A percentile compares a stretch with the other conserved stretches of the same genome.
Evolutionary conservation across 257 asterid genomes (phyloP).

Genomic region (Henckelia pumila): DNA sequence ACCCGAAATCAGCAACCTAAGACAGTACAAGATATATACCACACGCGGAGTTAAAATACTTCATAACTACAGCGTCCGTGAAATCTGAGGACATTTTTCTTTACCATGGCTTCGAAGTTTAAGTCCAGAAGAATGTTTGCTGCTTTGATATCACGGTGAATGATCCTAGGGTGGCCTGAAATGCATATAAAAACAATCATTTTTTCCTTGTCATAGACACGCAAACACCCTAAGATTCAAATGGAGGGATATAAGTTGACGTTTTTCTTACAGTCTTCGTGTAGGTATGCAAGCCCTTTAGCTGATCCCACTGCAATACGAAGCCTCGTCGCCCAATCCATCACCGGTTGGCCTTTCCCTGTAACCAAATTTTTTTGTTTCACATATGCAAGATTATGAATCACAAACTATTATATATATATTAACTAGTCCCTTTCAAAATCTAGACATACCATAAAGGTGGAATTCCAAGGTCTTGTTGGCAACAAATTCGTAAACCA

Average conservation of each 20-base stretch:
- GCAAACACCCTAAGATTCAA: not conserved
- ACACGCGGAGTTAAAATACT: not conserved
- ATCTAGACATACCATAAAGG: slow-evolving; percentile 55
- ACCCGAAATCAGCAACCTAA: slow-evolving; percentile 95
- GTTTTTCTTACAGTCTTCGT: slow-evolving; percentile 72
- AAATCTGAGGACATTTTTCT: too few species aligned
- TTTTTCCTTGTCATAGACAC: not conserved
- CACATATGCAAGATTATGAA: not conserved
- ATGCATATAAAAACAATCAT: not conserved
- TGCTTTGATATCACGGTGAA: slow-evolving; percentile 62
- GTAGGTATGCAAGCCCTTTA: slow-evolving; percentile 84
- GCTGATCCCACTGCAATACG: slow-evolving; percentile 91
- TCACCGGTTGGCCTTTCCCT: slow-evolving; percentile 73
- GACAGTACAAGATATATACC: not conserved
- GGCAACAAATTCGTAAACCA: slow-evolving; percentile 79
- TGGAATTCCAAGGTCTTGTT: slow-evolving; percentile 82
- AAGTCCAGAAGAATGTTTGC: slow-evolving; percentile 59
- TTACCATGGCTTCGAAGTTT: slow-evolving; percentile 65
- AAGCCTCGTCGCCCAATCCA: slow-evolving; percentile 76
- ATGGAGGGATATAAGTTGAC: not conserved
- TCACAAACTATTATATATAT: too few species aligned
- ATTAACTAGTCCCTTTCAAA: not conserved
- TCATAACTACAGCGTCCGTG: not conserved
- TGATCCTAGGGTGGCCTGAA: slow-evolving; percentile 53
- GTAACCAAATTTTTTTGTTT: not conserved